phyloP scores from a whole-genome alignment of 306 rosid genomes.

The Quercus wislizeni region DNA sequence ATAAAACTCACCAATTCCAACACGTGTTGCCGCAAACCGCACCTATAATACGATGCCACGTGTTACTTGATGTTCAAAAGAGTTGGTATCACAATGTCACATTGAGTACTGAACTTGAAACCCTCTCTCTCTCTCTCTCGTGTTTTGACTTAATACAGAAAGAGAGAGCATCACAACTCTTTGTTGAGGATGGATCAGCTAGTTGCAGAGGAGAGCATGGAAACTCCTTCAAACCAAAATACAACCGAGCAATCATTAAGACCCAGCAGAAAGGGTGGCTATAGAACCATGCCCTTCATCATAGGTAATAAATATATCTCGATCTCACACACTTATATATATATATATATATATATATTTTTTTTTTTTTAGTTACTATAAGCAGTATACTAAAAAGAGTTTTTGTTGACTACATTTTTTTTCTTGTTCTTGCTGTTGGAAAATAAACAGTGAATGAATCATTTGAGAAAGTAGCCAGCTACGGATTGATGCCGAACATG shows the following conservation, averaged over 20 bases:
- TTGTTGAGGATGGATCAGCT: not conserved
- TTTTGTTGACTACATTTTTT: not conserved
- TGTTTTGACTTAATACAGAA: not conserved
- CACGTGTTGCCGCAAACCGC: too few species aligned
- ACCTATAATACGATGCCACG: too few species aligned
- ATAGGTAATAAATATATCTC: constrained; percentile 29
- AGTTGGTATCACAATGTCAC: too few species aligned
- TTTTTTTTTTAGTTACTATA: not conserved
- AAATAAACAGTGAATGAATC: constrained; percentile 42
- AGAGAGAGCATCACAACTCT: not conserved
- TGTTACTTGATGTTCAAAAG: too few species aligned
- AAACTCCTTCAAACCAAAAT: not conserved
- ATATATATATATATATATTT: not conserved
- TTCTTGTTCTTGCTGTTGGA: not conserved
- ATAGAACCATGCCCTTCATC: constrained; percentile 55
- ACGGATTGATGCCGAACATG: constrained; percentile 52
- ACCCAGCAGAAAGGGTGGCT: constrained; percentile 40
- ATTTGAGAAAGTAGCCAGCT: constrained; percentile 45
- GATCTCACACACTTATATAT: not conserved
- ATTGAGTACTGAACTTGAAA: not conserved
- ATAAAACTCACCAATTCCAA: too few species aligned
- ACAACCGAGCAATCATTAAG: not conserved
- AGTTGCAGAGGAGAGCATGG: not conserved
- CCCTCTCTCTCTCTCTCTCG: not conserved
- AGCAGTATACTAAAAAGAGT: not conserved